Base-by-base conservation (phyloP, 2,329 filamentous ascomycete species). In the Colletotrichum lini region DNA sequence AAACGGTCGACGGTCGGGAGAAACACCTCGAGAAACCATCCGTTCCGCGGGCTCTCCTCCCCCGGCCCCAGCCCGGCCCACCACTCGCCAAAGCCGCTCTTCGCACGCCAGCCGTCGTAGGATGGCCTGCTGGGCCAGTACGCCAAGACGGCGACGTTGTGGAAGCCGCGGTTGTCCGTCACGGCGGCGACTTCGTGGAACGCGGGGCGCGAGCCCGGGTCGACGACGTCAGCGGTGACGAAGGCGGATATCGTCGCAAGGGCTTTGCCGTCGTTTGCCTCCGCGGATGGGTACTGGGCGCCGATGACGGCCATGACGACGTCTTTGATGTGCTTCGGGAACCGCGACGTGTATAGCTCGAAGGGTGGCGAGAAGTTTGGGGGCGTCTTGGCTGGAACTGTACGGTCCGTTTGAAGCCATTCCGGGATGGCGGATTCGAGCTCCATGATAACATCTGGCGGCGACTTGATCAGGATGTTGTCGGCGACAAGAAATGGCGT, bases 21-120 rank as follows among this genome's bases (percentile, higher is more conserved):
- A 66, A 85, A 79, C 44, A 84, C 74, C 73, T 86, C 83, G 21
- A 80, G 73, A 73, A 85, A 85, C 81, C 80, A 85, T 8, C 84
- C 83, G 16, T 80, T 62, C 1, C 15, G 58, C 2, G 56, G 73
- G 10, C 35, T 2, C 18, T 54, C 3, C 18, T 54, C 58, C 18
- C 73, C 74, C 5, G 75, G 72, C 18, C 78, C 67, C 1, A 80
- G 68, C 4, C 61, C 74, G 3, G 77, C 53, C 82, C 82, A 84
- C 81, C 82, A 84, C 0, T 49, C 52, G 2, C 75, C 58, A 65
- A 84, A 84, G 2, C 80, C 82, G 18, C 79, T 81, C 26, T 76
- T 52, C 2, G 54, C 57, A 7, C 76, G 70, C 82, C 82, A 85
- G 5, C 71, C 63, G 0, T 76, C 65, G 70, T 80, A 80, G 2